phyloP scores from a whole-genome alignment of 441 rosid genomes.

The Euphorbia corollata region DNA sequence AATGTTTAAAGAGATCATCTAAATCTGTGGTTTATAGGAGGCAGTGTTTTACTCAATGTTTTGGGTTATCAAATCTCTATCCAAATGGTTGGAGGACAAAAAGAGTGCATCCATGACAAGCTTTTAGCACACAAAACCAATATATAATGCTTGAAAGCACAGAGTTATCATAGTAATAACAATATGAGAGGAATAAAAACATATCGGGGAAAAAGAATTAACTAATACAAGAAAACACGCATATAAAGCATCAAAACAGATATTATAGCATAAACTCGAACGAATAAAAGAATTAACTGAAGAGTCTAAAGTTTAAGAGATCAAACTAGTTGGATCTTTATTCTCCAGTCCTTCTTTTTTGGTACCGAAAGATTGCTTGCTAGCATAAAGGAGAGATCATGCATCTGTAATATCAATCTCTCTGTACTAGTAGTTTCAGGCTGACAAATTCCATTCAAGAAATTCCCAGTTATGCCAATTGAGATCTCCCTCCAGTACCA shows the following conservation, averaged over 20 bases:
- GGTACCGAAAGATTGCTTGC: constrained; percentile 55
- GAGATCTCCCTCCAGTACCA: constrained; percentile 26
- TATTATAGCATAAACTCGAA: neutral
- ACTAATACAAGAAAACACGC: constrained; percentile 2
- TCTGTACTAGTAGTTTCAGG: constrained; percentile 36
- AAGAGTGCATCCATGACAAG: neutral
- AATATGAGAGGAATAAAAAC: neutral
- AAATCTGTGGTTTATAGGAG: neutral
- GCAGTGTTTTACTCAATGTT: neutral
- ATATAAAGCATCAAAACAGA: neutral
- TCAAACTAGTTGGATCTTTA: constrained; percentile 10
- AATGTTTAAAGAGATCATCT: neutral
- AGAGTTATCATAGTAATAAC: no score
- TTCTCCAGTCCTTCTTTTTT: constrained; percentile 33
- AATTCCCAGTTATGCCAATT: constrained; percentile 23
- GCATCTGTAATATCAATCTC: constrained; percentile 63
- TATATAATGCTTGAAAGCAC: neutral
- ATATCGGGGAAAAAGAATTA: neutral
- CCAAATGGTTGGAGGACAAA: neutral
- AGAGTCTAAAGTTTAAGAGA: constrained; percentile 14
- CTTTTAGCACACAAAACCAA: neutral
- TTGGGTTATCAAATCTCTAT: neutral
- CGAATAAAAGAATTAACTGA: neutral
- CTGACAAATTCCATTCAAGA: constrained; percentile 19
- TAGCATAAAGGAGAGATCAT: constrained; percentile 82